phyloP scores from a whole-genome alignment of 495 filamentous ascomycete species.

The Bacidia gigantensis region DNA sequence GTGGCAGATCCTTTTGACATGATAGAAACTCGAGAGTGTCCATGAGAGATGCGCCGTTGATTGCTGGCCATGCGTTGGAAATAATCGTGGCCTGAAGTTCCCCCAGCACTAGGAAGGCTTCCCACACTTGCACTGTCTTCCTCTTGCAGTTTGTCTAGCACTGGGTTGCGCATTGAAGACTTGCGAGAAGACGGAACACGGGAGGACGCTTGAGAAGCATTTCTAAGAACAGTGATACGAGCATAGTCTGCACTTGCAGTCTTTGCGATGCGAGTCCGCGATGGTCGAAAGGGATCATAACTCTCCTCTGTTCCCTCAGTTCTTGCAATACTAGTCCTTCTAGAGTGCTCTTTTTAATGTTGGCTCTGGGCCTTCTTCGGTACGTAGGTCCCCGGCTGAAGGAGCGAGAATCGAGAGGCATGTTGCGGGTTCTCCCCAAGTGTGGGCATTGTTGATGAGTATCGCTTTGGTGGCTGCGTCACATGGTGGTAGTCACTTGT shows the following conservation, averaged over 20 bases:
- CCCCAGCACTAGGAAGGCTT: constrained; percentile 12
- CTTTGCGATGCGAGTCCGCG: constrained; percentile 32
- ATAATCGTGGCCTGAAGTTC: constrained; percentile 8
- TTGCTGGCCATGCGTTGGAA: constrained; percentile 7
- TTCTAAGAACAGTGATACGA: constrained; percentile 55
- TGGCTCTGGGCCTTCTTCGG: constrained; percentile 25
- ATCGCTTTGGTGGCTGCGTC: constrained; percentile 30
- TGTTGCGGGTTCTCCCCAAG: background rate
- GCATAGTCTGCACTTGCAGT: constrained; percentile 28
- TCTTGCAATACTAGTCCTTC: constrained; percentile 9
- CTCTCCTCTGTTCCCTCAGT: constrained; percentile 33
- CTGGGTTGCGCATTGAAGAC: constrained; percentile 11
- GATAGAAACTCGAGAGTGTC: constrained; percentile 15
- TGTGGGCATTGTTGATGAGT: constrained; percentile 7
- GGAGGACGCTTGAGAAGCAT: constrained; percentile 9
- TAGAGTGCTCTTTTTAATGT: constrained; percentile 25
- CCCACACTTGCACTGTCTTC: constrained; percentile 13
- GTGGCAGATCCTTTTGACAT: constrained; percentile 37
- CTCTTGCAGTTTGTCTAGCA: constrained; percentile 8
- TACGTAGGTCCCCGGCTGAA: constrained; percentile 43
- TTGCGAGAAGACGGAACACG: constrained; percentile 11
- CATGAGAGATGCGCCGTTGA: constrained; percentile 11
- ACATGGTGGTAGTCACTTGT: constrained; percentile 79
- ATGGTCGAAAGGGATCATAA: constrained; percentile 77
- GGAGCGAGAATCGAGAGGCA: constrained; percentile 57